These are phyloP conservation scores for Mycogone perniciosa DNA, from an alignment of 2,329 filamentous ascomycete genomes.

Conservation along the genomic window DNA sequence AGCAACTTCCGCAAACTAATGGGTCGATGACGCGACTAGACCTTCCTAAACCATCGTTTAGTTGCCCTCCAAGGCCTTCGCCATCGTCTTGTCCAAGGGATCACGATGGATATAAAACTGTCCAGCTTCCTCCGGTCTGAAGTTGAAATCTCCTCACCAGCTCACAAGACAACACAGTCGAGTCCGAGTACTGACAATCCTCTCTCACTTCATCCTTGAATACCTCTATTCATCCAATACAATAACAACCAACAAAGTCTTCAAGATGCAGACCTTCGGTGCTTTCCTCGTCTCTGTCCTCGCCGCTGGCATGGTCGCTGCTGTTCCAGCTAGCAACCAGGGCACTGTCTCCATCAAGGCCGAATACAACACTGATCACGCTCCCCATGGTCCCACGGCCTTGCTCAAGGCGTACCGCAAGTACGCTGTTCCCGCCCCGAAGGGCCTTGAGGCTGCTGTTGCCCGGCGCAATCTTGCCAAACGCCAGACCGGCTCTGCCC, in stretches of 20 bases:
- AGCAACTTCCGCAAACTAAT: constrained; percentile 1
- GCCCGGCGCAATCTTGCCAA: not conserved
- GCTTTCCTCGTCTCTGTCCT: constrained; percentile 17
- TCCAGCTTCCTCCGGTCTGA: not conserved
- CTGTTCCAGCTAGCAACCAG: constrained; percentile 9
- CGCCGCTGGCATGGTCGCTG: constrained; percentile 13
- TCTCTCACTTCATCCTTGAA: not conserved
- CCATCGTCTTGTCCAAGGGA: not conserved
- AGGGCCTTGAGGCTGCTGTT: constrained; percentile 8
- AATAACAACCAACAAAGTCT: not conserved
- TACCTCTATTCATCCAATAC: not conserved
- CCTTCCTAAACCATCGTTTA: constrained; percentile 11
- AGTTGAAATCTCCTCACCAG: constrained; percentile 4
- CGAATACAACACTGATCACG: constrained; percentile 10
- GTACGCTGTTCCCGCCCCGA: constrained; percentile 11
- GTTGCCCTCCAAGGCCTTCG: not conserved
- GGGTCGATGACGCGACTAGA: constrained; percentile 3
- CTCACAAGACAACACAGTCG: constrained; percentile 7
- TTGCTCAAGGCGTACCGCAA: constrained; percentile 16
- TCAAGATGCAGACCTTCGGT: constrained; percentile 17
- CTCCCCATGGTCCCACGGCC: constrained; percentile 11
- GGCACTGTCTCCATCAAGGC: constrained; percentile 10
- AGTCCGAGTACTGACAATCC: not conserved
- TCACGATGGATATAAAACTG: constrained; percentile 8
- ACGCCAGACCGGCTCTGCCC: constrained; percentile 15